Percentiles rank a stretch among this genome's conserved stretches.
phyloP scores from a whole-genome alignment of 495 filamentous ascomycete species.

The Trichoderma orchidacearum region DNA sequence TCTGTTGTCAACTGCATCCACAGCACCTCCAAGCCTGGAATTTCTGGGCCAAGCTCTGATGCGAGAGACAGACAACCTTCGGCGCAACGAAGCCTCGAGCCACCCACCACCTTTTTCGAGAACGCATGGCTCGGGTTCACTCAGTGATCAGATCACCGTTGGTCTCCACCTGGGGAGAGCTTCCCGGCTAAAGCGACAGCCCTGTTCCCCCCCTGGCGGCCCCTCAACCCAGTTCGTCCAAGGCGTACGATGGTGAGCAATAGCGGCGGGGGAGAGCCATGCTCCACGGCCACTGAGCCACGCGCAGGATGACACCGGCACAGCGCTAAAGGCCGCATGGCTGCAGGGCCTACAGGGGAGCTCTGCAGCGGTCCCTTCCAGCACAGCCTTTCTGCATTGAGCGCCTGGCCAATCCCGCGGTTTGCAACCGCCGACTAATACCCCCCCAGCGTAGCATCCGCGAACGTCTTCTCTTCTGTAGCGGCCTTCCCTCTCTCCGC shows the following conservation, averaged over 20 bases:
- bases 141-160: not conserved
- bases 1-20: not conserved
- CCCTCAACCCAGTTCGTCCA: no score
- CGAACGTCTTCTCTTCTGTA: not conserved
- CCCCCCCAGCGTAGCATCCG: not conserved
- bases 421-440: not conserved
- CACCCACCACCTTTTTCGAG: not conserved
- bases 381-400: no score
- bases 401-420: not conserved
- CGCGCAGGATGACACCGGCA: not conserved
- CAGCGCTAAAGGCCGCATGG: not conserved
- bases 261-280: no score
- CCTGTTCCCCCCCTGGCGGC: not conserved
- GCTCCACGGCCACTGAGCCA: not conserved
- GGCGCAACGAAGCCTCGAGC: not conserved
- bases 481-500: not conserved
- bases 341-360: constrained; percentile 1
- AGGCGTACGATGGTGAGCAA: no score
- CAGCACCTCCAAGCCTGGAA: not conserved
- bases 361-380: no score
- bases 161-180: not conserved
- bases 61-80: not conserved
- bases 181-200: not conserved
- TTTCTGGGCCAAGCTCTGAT: not conserved
- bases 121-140: not conserved